A percentile compares a stretch with the other conserved stretches of the same genome.
Evolutionary conservation across 2,329 filamentous ascomycete species (phyloP).

Genomic region (Clarireedia monteithiana): DNA sequence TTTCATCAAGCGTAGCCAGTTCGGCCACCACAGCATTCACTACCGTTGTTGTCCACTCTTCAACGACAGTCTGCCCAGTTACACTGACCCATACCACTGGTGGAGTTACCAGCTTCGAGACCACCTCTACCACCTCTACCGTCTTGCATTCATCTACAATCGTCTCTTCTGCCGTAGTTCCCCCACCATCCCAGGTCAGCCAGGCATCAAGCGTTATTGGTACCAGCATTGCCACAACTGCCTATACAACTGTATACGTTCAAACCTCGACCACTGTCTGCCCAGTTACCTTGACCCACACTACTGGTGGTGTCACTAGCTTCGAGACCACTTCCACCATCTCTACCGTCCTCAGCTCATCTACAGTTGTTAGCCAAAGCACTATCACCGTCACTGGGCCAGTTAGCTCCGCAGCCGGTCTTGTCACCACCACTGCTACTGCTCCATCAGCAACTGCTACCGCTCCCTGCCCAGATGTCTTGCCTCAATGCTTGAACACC

Average conservation of each 20-base stretch:
- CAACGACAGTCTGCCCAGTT: constrained; percentile 28
- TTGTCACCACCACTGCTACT: constrained; percentile 1
- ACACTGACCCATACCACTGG: constrained; percentile 17
- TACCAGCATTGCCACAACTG: constrained; percentile 12
- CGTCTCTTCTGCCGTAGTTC: constrained; percentile 10
- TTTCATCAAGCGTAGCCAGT: neutral
- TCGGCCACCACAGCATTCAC: constrained; percentile 17
- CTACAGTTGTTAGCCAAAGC: constrained; percentile 13
- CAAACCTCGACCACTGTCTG: constrained; percentile 25
- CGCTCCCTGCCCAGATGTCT: constrained; percentile 48
- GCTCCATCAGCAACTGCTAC: constrained; percentile 17
- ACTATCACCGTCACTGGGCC: neutral
- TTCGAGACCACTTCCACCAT: constrained; percentile 20
- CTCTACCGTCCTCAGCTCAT: constrained; percentile 30
- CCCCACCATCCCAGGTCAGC: neutral
- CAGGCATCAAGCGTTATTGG: constrained; percentile 14
- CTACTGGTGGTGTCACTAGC: constrained; percentile 16
- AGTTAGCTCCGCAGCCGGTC: neutral
- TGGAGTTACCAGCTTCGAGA: constrained; percentile 18
- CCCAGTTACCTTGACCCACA: constrained; percentile 24
- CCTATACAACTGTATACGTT: constrained; percentile 18
- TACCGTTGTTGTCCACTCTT: constrained; percentile 17
- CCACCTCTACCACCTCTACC: constrained; percentile 27
- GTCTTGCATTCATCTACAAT: constrained; percentile 29
- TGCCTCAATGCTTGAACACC: constrained; percentile 87